Evolutionary conservation across 1,139 yeast genomes (phyloP).

Genomic region (Tardiomyces blankii): DNA sequence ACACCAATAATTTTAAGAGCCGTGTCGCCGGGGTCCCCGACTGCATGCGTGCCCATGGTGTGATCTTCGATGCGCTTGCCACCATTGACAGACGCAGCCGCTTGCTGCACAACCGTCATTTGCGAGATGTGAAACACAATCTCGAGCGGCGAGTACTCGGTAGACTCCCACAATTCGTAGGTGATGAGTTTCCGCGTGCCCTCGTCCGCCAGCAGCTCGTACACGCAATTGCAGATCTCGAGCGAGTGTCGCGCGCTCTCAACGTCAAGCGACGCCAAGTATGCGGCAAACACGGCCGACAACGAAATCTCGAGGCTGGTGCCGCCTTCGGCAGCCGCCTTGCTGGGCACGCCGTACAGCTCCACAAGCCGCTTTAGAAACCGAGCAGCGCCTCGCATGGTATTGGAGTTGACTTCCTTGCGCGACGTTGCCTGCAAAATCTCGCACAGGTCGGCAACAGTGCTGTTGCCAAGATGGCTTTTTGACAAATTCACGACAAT

Average conservation of each 20-base stretch:
- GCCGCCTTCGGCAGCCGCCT: not conserved
- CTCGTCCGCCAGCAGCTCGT: constrained; percentile 14
- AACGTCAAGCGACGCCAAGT: constrained; percentile 14
- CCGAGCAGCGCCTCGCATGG: constrained; percentile 40
- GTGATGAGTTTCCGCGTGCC: constrained; percentile 15
- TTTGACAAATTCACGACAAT: constrained; percentile 27
- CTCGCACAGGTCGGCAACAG: constrained; percentile 29
- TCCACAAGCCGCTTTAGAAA: constrained; percentile 18
- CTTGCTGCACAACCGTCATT: constrained; percentile 1
- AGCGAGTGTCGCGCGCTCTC: constrained; percentile 18
- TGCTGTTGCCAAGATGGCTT: constrained; percentile 27
- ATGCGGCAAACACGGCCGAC: constrained; percentile 16
- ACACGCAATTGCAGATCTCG: constrained; percentile 19
- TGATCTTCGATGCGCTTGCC: not conserved
- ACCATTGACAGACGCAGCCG: not conserved
- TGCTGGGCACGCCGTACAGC: constrained; percentile 1
- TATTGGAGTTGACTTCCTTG: constrained; percentile 25
- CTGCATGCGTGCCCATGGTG: constrained; percentile 25
- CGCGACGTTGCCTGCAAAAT: constrained; percentile 25
- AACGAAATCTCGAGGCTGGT: constrained; percentile 15
- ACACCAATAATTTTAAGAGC: constrained; percentile 8
- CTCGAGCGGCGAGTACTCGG: constrained; percentile 34
- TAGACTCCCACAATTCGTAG: constrained; percentile 39
- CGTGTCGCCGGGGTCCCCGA: constrained; percentile 1
- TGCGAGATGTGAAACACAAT: constrained; percentile 16